Conservation (phyloP, 805 yeast genomes). For the Starmerella floris region DNA sequence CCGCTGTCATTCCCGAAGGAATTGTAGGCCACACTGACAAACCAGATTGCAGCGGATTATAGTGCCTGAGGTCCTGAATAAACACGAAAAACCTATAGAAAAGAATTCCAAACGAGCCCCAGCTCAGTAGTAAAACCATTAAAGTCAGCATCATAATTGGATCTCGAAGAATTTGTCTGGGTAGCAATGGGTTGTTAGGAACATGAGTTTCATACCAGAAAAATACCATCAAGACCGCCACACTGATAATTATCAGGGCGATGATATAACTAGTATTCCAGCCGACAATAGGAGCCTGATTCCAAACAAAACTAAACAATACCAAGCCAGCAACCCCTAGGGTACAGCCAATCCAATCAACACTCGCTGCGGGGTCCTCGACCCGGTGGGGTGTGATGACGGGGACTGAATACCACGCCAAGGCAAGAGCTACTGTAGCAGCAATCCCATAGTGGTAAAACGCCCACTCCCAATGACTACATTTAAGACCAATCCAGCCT, state of each 20-base stretch:
- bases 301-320: slow-evolving; percentile 53
- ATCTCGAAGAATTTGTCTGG: slow-evolving; percentile 29
- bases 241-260: slow-evolving; percentile 41
- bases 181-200: slow-evolving; percentile 53
- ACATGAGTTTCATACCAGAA: slow-evolving; percentile 30
- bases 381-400: slow-evolving; percentile 4
- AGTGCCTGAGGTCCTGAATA: slow-evolving; percentile 37
- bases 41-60: slow-evolving; percentile 36
- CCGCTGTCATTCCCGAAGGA: slow-evolving; percentile 45
- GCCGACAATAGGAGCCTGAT: slow-evolving; percentile 59
- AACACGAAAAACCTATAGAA: slow-evolving; percentile 47
- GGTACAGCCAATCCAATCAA: slow-evolving; percentile 43
- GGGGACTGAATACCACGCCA: slow-evolving; percentile 1
- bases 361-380: slow-evolving; percentile 24
- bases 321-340: slow-evolving; percentile 49
- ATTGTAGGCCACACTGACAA: slow-evolving; percentile 35
- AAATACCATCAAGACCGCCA: slow-evolving; percentile 34
- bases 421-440: slow-evolving; percentile 16
- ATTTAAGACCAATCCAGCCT: slow-evolving; percentile 13
- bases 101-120: slow-evolving; percentile 52
- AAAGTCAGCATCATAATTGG: slow-evolving; percentile 35
- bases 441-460: slow-evolving; percentile 34
- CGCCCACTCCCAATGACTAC: slow-evolving; percentile 24
- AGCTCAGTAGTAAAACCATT: slow-evolving; percentile 40
- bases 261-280: slow-evolving; percentile 49